Percentiles rank a stretch among this genome's conserved stretches.
Evolutionary conservation across 306 rosid species (phyloP).

Genomic region (Oxytropis ochrocephala): DNA sequence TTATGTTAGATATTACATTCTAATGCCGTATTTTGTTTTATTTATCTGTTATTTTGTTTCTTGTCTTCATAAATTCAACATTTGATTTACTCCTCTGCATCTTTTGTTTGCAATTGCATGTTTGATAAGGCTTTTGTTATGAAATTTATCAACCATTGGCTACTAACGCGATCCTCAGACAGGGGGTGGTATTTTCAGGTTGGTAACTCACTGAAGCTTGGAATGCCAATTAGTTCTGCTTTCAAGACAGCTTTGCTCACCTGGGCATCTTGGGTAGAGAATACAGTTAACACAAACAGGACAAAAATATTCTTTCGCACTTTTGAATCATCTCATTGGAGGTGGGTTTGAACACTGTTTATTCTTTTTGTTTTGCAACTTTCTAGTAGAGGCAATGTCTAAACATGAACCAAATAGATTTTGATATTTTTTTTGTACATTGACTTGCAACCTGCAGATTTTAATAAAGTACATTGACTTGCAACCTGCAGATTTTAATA

Average conservation of each 20-base stretch:
- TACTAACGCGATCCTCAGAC: constrained; percentile 47
- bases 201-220: constrained; percentile 71
- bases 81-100: neutral
- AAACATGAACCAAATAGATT: neutral
- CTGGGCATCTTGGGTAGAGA: constrained; percentile 89
- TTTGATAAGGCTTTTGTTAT: neutral
- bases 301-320: constrained; percentile 82
- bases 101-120: neutral
- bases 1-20: neutral
- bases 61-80: neutral
- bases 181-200: constrained; percentile 97
- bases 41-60: neutral
- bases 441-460: too few species aligned
- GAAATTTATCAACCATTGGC: neutral
- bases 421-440: neutral
- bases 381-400: neutral
- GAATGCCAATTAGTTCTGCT: constrained; percentile 77
- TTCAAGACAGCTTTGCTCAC: constrained; percentile 61
- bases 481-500: too few species aligned
- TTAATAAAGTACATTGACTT: too few species aligned
- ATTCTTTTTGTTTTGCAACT: neutral
- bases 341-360: constrained; percentile 28
- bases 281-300: constrained; percentile 44
- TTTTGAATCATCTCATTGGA: constrained; percentile 85
- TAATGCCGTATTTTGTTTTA: neutral